Conservation (phyloP, 768 basidiomycete genomes). For the Leccinum aurantiacum region DNA sequence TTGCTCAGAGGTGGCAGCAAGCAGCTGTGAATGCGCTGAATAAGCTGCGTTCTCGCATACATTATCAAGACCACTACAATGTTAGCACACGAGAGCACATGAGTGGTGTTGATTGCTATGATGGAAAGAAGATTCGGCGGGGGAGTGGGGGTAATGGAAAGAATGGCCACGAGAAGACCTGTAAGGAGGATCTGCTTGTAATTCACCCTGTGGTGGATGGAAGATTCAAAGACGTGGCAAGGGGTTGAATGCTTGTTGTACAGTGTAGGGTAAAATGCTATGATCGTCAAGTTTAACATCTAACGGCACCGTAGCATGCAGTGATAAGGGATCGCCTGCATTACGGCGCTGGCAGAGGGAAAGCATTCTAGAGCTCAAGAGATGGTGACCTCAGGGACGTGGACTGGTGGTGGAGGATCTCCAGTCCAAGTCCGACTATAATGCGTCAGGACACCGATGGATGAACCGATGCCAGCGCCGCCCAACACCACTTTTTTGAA, state of each 20-base stretch:
- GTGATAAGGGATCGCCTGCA: neutral
- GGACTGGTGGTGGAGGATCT: slow-evolving; percentile 45
- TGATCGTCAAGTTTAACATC: neutral
- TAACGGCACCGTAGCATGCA: neutral
- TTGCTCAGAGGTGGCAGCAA: slow-evolving; percentile 49
- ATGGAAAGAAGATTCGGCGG: slow-evolving; percentile 50
- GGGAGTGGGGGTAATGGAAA: slow-evolving; percentile 28
- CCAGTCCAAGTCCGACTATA: slow-evolving; percentile 53
- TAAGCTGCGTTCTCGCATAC: slow-evolving; percentile 47
- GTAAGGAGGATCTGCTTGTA: slow-evolving; percentile 51
- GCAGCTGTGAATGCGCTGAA: slow-evolving; percentile 41
- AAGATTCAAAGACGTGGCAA: slow-evolving; percentile 56
- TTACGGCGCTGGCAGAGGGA: neutral
- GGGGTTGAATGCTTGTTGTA: slow-evolving; percentile 17
- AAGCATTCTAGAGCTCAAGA: slow-evolving; percentile 8
- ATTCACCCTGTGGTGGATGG: slow-evolving; percentile 69
- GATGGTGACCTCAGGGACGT: slow-evolving; percentile 34
- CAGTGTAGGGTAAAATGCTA: slow-evolving; percentile 11
- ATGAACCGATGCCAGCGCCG: slow-evolving; percentile 67
- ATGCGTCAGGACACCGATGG: slow-evolving; percentile 58
- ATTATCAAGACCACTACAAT: slow-evolving; percentile 60
- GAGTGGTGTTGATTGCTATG: slow-evolving; percentile 72
- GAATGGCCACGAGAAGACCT: slow-evolving; percentile 14
- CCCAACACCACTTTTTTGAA: slow-evolving; percentile 59
- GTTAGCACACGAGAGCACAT: slow-evolving; percentile 72